Evolutionary conservation across 2,329 filamentous ascomycete species (phyloP).

Genomic region (Microdochium paspali): DNA sequence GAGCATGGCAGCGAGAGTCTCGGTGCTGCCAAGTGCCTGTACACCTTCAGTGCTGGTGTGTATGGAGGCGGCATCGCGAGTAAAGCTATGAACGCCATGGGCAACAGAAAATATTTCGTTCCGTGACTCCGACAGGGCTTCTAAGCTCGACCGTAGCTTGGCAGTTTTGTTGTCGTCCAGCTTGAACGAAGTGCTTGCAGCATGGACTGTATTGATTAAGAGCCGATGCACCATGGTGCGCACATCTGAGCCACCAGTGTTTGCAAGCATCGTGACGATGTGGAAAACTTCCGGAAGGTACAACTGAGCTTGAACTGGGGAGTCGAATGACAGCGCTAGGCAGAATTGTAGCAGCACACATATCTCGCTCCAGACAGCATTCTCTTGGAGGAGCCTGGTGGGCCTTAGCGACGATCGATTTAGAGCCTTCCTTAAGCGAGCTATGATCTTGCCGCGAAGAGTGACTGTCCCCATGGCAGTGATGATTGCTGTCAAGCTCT

Average conservation of each 20-base stretch:
- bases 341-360: slow-evolving; percentile 59
- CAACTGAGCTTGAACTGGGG: slow-evolving; percentile 56
- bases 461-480: slow-evolving; percentile 56
- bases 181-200: slow-evolving; percentile 55
- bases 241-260: slow-evolving; percentile 49
- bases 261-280: slow-evolving; percentile 61
- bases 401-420: slow-evolving; percentile 58
- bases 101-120: slow-evolving; percentile 48
- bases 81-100: slow-evolving; percentile 25
- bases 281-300: slow-evolving; percentile 63
- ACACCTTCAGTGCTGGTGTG: slow-evolving; percentile 44
- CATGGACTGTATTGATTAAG: slow-evolving; percentile 58
- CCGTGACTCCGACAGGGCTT: slow-evolving; percentile 49
- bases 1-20: slow-evolving; percentile 50
- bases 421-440: slow-evolving; percentile 55
- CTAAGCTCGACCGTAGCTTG: slow-evolving; percentile 45
- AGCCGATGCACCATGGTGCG: slow-evolving; percentile 52
- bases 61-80: slow-evolving; percentile 43
- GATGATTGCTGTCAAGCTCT: slow-evolving; percentile 52
- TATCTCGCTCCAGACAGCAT: slow-evolving; percentile 60
- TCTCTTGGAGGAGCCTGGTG: slow-evolving; percentile 56
- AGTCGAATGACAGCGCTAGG: slow-evolving; percentile 58
- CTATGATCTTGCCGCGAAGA: slow-evolving; percentile 55
- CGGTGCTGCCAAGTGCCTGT: slow-evolving; percentile 43
- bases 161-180: slow-evolving; percentile 50